Evolutionary conservation across 257 asterid species (phyloP), one percentile per base, ranked within the genome.

Genomic region (Cruciata laevipes): DNA sequence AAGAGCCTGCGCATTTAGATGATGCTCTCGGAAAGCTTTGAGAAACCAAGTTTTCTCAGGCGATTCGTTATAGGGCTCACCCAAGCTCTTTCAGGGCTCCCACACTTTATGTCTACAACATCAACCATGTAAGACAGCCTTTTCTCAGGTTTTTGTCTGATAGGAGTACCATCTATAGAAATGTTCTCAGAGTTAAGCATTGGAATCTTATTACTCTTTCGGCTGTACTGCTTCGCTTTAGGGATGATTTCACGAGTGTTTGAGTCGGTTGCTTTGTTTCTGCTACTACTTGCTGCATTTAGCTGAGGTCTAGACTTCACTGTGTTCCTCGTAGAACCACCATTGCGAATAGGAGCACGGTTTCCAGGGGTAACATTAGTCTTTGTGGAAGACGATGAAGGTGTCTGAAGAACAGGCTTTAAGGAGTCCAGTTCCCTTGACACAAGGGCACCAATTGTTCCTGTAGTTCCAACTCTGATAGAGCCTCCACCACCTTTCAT

Each of bases 401-500:
- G 74, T 40, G 63, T 55, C 61, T 69, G 78, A 55, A 80, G 68
- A 52, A 78, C 75, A 68, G 87, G 73, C 67, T 81, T 81, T 31
- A 71, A 60, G 20, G 87, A 79, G 66, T 83, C 89, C 67, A 90
- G 71, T 65, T 90, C 97, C 74, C 84, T 79, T 52, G 91, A 84
- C 87, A 90, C 85, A 27, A 90, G 90, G 68, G 87, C 89, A 78
- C 92, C 79, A 71, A 90, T 84, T 61, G 83, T 90, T 64, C 97
- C 95, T 7, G 94, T 90, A 55, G 90, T 82, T 68, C 97, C 97
- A 12, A 87, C 81, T 80, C 83, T 87, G 64, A 90, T 65, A 14
- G 95, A 87, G 72, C 97, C 97, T 73, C 94, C 94, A 32, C 95
- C 90, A 71, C 96, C 88, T 75, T 72, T 74, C 49, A 86, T 81